phyloP scores from a whole-genome alignment of 2,329 filamentous ascomycete genomes.

The Xylariaceae sp. region DNA sequence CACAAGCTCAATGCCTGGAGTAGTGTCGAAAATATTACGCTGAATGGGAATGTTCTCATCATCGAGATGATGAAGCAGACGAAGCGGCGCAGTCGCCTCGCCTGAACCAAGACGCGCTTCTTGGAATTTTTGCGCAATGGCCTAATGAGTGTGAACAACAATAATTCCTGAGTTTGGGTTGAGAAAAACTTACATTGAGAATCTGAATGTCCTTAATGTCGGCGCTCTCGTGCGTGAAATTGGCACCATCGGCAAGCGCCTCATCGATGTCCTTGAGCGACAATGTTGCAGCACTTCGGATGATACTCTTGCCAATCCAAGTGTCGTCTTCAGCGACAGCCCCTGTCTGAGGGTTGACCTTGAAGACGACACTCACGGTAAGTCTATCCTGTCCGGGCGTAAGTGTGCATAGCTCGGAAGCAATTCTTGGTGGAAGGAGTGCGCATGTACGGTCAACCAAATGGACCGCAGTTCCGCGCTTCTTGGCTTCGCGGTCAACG shows the following conservation, averaged over 20 bases:
- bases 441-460: slow-evolving; percentile 82
- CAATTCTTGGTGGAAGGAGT: slow-evolving; percentile 82
- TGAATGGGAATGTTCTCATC: slow-evolving; percentile 98
- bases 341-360: slow-evolving; percentile 76
- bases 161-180: neutral
- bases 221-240: slow-evolving; percentile 59
- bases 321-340: slow-evolving; percentile 76
- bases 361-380: slow-evolving; percentile 88
- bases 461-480: slow-evolving; percentile 93
- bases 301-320: slow-evolving; percentile 89
- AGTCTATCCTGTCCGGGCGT: slow-evolving; percentile 83
- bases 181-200: slow-evolving; percentile 55
- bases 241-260: slow-evolving; percentile 61
- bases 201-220: slow-evolving; percentile 73
- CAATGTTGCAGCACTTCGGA: slow-evolving; percentile 85
- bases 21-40: slow-evolving; percentile 91
- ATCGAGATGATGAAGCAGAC: slow-evolving; percentile 87
- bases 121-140: slow-evolving; percentile 83
- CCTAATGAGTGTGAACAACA: slow-evolving; percentile 39
- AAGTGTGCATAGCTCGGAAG: slow-evolving; percentile 82
- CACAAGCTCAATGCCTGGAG: slow-evolving; percentile 82
- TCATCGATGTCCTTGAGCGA: slow-evolving; percentile 81
- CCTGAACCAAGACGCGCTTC: slow-evolving; percentile 78
- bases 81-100: slow-evolving; percentile 75
- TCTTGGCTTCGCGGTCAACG: slow-evolving; percentile 95